Evolutionary conservation across 345 rosid species (phyloP).

Genomic region (Camelina sativa): DNA sequence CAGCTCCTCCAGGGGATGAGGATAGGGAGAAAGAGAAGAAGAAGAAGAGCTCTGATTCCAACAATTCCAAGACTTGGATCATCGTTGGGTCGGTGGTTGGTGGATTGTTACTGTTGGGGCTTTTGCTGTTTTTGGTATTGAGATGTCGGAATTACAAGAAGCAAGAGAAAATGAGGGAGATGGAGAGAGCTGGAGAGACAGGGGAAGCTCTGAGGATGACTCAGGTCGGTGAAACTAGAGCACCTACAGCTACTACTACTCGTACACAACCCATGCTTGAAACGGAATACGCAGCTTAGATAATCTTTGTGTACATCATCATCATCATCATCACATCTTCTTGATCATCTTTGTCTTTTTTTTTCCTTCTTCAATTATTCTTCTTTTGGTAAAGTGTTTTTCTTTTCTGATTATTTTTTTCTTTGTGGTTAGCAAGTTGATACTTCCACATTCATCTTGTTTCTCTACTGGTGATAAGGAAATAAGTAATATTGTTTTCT

Average conservation of each 20-base stretch:
- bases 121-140: slow-evolving; percentile 54
- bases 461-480: slow-evolving; percentile 43
- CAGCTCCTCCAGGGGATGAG: slow-evolving; percentile 43
- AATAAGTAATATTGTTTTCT: slow-evolving; percentile 53
- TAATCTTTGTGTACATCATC: slow-evolving; percentile 35
- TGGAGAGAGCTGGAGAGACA: slow-evolving; percentile 93
- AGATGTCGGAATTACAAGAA: slow-evolving; percentile 66
- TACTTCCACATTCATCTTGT: slow-evolving; percentile 41
- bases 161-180: slow-evolving; percentile 67
- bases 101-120: slow-evolving; percentile 58
- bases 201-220: slow-evolving; percentile 90
- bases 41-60: slow-evolving; percentile 31
- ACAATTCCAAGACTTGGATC: slow-evolving; percentile 58
- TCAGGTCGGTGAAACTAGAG: slow-evolving; percentile 77
- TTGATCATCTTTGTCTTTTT: slow-evolving; percentile 29
- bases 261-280: slow-evolving; percentile 92
- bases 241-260: slow-evolving; percentile 79
- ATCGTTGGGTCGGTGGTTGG: slow-evolving; percentile 81
- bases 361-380: slow-evolving; percentile 11
- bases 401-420: slow-evolving; percentile 38
- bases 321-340: neutral
- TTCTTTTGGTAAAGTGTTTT: slow-evolving; percentile 41
- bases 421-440: slow-evolving; percentile 44
- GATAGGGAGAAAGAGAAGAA: slow-evolving; percentile 38
- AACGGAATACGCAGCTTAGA: slow-evolving; percentile 75